Base-by-base conservation (phyloP, 495 filamentous ascomycete species). In the Baudoinia panamericana region DNA sequence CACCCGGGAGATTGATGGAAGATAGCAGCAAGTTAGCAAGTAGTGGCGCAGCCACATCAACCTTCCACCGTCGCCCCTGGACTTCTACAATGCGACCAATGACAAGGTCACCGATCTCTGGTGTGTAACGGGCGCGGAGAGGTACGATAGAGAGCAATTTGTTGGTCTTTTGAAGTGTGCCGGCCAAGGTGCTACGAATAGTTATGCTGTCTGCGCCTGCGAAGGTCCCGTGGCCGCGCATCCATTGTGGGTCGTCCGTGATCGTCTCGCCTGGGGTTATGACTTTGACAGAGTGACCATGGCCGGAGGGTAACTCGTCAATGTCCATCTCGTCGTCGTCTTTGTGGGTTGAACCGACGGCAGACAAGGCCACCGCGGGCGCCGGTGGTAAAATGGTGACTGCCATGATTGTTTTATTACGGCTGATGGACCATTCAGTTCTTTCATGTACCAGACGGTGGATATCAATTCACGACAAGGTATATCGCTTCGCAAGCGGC, bases 31-130 rank as follows among this genome's bases (percentile, higher is more conserved):
- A 72, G 16, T 75, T 66, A 0, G 88, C 87, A 1, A 93, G 76
- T 25, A 87, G 71, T 0, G 84, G 78, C 15, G 80, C 78, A 36
- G 81, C 79, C 31, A 97, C 78, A 56, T 97, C 92, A 46, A 96
- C 88, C 46, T 79, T 82, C 90, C 90, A 97, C 20, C 87, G 78
- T 57, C 76, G 75, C 5, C 78, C 72, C 54, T 93, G 85, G 12
- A 96, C 90, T 55, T 87, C 81, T 45, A 88, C 75, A 49, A 97
- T 93, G 43, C 90, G 78, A 27, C 90, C 92, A 4, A 97, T 78
- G 3, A 97, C 83, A 2, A 96, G 69, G 61, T 97, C 90, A 43
- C 90, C 90, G 46, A 97, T 93, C 58, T 93, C 85, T 20, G 90
- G 90, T 0, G 73, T 82, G 63, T 97, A 97, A 26, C 92, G 80